Base-by-base conservation (phyloP, 2,329 filamentous ascomycete genomes). In the Tolypocladium endophyticum region DNA sequence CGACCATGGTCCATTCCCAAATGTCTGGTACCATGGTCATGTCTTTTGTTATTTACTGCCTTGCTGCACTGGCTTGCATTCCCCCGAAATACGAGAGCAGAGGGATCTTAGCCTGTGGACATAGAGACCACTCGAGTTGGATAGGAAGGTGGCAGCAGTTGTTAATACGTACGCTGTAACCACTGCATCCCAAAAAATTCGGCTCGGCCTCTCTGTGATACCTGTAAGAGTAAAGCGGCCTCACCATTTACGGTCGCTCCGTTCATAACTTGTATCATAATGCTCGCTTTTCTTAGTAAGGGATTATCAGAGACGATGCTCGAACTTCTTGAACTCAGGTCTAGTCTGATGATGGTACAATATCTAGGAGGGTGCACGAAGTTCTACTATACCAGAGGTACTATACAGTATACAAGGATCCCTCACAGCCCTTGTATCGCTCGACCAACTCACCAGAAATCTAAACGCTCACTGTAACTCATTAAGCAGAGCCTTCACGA, bases 401-500 rank as follows among this genome's bases (percentile, higher is more conserved):
- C 11, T 36, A 36, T 36, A 36, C 35, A 36, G 35, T n/a, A 12
- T 28, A 33, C 18, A 16, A 16, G 47, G 16, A 52, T 52, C 50
- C 9, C 33, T 5, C 18, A 14, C 28, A 20, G 8, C 23, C 47
- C 3, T 8, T 9, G 0, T 12, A n/a, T 53, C 18, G 50, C 50
- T 36, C 20, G 12, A n/a, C n/a, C 50, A 35, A 33, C 20, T 2
- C 28, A 36, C 36, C 50, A 35, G 9, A 33, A 9, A 14, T 1
- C 11, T 4, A n/a, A 23, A 23, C 28, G 20, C 50, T 54, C 50
- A 54, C 30, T 14, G 30, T 3, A 30, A n/a, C 35, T 33, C 28
- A 7, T 25, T 47, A 4, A 69, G 50, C 33, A 71, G 41, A 3
- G 41, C 58, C 11, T 61, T 63, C 3, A 73, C 67, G 28, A 65